phyloP scores from a whole-genome alignment of 2,329 filamentous ascomycete species.

The Aureobasidium sp. region DNA sequence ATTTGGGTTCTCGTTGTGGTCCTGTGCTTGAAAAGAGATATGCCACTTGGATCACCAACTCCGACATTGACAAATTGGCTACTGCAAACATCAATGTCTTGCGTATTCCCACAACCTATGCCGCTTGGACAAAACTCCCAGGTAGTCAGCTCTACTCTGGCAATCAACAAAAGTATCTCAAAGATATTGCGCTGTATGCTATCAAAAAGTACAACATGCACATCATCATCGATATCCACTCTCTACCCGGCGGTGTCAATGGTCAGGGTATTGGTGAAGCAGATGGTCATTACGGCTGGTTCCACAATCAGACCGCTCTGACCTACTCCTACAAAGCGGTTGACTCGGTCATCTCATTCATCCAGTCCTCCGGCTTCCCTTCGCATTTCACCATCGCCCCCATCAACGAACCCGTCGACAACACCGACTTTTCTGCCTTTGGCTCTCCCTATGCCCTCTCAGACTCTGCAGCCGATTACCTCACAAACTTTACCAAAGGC shows the following conservation, averaged over 20 bases:
- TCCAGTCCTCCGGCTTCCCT: not conserved
- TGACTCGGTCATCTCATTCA: not conserved
- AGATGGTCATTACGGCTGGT: constrained; percentile 31
- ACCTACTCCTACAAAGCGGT: constrained; percentile 31
- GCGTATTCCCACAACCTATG: not conserved
- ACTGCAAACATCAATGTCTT: not conserved
- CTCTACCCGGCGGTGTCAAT: constrained; percentile 38
- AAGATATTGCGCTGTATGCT: constrained; percentile 30
- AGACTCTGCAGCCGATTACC: constrained; percentile 21
- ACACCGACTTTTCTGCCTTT: constrained; percentile 26
- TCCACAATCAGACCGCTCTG: constrained; percentile 38
- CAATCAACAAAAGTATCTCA: not conserved
- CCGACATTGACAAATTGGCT: not conserved
- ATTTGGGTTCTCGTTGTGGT: constrained; percentile 30
- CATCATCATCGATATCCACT: constrained; percentile 39
- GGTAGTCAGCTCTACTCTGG: not conserved
- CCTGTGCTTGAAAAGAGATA: constrained; percentile 32
- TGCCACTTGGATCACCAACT: constrained; percentile 27
- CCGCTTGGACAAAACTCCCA: not conserved
- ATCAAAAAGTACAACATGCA: constrained; percentile 41
- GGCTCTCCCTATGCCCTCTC: constrained; percentile 34
- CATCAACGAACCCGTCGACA: constrained; percentile 4
- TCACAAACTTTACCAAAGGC: constrained; percentile 34
- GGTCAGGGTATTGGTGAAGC: constrained; percentile 29
- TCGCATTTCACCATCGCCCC: not conserved